Evolutionary conservation across 2,329 filamentous ascomycete species (phyloP), one percentile per base, ranked within the genome.

Genomic region (Sarocladium brachiariae): DNA sequence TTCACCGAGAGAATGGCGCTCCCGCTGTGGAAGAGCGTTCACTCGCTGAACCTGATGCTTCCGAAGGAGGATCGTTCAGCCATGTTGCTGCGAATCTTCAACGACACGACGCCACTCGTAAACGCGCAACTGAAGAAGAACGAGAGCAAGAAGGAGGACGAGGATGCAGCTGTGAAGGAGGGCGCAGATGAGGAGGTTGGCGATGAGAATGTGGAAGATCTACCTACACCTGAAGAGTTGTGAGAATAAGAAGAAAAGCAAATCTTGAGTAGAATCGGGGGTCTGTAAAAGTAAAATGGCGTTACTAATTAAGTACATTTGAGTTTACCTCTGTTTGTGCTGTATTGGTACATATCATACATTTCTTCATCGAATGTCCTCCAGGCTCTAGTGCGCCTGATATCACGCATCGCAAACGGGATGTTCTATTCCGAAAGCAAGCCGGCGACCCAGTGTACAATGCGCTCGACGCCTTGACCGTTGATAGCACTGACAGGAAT

Each of bases 31-130:
- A 86, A 95, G 70, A 95, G 90, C 64, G 80, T 95, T 54, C 84
- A 91, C 59, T 92, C 87, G 18, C 76, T 97, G 53, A 99, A 99
- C 66, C 80, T 99, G 50, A 99, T 99, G 93, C 76, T 99, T 62
- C 92, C 93, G 47, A 99, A 99, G 73, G 93, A 99, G 66, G 93
- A 99, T 57, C 82, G 93, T 14, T 85, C 83, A 21, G 93, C 93
- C 1, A 95, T 97, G 89, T 72, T 97, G 58, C 75, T 97, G 56
- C 79, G 93, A 19, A 76, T 99, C 54, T 99, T 86, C 72, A 95
- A 96, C 64, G 92, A 97, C 59, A 86, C 86, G 24, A 86, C 87
- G 0, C 89, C 89, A 3, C 76, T 96, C 45, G 78, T 95, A 55
- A 95, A 93, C 65, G 79, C 79, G 58, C 75, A 73, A 14, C 67